Percentiles rank a stretch among this genome's conserved stretches.
phyloP scores from a whole-genome alignment of 192 early-diverging fungal species.

The Pilaira anomala region DNA sequence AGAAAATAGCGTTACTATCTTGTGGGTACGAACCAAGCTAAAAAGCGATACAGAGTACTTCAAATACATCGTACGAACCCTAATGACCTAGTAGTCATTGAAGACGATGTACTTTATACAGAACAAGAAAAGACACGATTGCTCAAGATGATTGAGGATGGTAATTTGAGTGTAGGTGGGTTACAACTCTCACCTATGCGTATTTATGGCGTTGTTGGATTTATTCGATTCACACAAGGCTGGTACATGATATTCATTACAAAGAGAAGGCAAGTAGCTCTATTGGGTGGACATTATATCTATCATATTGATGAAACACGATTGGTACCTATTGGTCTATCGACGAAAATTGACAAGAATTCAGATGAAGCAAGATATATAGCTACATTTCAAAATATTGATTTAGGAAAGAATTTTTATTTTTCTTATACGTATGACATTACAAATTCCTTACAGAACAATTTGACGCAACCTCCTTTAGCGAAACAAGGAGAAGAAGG shows the following conservation, averaged over 20 bases:
- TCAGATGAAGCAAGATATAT: slow-evolving; percentile 75
- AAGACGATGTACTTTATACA: slow-evolving; percentile 77
- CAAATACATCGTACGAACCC: slow-evolving; percentile 83
- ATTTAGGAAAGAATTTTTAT: slow-evolving; percentile 94
- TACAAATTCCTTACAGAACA: slow-evolving; percentile 84
- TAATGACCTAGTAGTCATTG: slow-evolving; percentile 68
- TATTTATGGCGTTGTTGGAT: slow-evolving; percentile 81
- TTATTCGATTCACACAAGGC: slow-evolving; percentile 88
- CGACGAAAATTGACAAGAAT: slow-evolving; percentile 65
- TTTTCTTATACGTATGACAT: slow-evolving; percentile 97
- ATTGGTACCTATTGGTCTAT: slow-evolving; percentile 66
- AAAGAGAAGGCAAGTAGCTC: slow-evolving; percentile 76
- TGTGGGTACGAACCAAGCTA: slow-evolving; percentile 78
- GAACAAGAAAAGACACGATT: slow-evolving; percentile 69
- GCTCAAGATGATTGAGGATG: slow-evolving; percentile 73
- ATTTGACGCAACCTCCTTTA: slow-evolving; percentile 62
- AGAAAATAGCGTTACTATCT: slow-evolving; percentile 71
- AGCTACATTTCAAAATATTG: slow-evolving; percentile 86
- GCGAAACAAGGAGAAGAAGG: background rate
- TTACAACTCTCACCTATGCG: slow-evolving; percentile 56
- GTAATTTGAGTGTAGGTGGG: slow-evolving; percentile 73
- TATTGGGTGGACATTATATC: slow-evolving; percentile 92
- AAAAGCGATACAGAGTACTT: slow-evolving; percentile 74
- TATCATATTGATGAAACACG: slow-evolving; percentile 93
- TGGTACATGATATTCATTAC: slow-evolving; percentile 90